Conservation (phyloP, 2,329 filamentous ascomycete species). For the Botryosphaeria dothidea region DNA sequence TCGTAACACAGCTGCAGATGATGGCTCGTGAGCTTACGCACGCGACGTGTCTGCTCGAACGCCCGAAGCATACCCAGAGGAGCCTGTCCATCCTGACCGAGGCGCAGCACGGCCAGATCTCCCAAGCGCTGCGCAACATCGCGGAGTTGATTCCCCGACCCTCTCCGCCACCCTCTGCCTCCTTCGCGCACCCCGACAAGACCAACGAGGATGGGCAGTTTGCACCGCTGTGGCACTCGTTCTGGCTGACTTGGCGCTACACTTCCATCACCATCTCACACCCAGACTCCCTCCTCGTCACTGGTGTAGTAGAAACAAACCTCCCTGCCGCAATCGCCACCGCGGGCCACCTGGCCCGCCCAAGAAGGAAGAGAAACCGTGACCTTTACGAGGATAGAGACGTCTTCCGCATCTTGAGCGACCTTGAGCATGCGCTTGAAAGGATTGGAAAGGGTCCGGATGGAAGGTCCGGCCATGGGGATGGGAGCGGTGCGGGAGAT, state of each 20-base stretch:
- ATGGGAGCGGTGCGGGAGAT: fast-evolving
- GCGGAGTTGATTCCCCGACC: background rate
- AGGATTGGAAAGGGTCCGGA: background rate
- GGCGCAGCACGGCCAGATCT: background rate
- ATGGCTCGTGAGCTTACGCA: background rate
- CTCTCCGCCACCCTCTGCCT: background rate
- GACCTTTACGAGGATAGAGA: background rate
- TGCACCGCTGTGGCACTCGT: background rate
- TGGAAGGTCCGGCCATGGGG: background rate
- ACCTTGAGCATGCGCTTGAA: background rate
- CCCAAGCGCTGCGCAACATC: background rate
- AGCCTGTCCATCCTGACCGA: background rate
- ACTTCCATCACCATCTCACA: background rate
- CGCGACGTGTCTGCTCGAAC: background rate
- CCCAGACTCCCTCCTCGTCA: background rate
- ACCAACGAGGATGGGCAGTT: background rate
- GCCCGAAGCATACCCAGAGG: background rate
- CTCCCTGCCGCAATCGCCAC: conserved; percentile 4
- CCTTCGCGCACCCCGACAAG: background rate
- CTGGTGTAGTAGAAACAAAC: background rate
- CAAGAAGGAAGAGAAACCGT: background rate
- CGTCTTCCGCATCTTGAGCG: background rate
- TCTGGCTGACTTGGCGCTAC: background rate
- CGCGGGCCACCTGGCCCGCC: background rate
- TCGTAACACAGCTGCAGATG: background rate